Evolutionary conservation across 345 rosid species (phyloP).

Genomic region (Arabis hirsuta): DNA sequence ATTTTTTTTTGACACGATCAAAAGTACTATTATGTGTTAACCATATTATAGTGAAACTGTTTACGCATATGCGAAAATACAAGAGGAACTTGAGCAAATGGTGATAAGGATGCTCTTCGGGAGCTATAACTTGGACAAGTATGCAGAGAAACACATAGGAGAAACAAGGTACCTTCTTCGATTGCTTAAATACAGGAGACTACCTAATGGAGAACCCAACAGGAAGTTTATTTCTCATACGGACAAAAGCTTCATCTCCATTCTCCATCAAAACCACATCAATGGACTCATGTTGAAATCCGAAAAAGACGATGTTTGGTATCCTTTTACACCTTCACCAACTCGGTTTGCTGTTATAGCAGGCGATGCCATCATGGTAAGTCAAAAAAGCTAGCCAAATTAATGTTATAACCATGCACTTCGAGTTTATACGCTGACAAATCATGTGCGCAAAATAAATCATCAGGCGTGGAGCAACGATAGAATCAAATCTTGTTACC

Average conservation of each 20-base stretch:
- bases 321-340: conserved; percentile 56
- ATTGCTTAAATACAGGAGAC: conserved; percentile 52
- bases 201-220: conserved; percentile 51
- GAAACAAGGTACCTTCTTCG: conserved; percentile 62
- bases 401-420: background rate
- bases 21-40: background rate
- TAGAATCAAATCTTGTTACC: conserved; percentile 57
- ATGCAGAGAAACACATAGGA: conserved; percentile 42
- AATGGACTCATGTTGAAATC: conserved; percentile 55
- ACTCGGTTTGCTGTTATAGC: conserved; percentile 54
- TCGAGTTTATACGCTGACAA: background rate
- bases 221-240: conserved; percentile 58
- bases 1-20: background rate
- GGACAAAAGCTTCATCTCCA: conserved; percentile 65
- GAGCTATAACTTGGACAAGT: conserved; percentile 56
- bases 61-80: conserved; percentile 47
- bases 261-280: conserved; percentile 67
- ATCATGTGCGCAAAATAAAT: conserved; percentile 14
- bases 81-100: conserved; percentile 50
- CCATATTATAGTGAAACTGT: conserved; percentile 46
- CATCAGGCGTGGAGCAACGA: conserved; percentile 86
- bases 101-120: conserved; percentile 61
- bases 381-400: background rate
- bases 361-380: conserved; percentile 70
- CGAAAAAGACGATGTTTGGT: conserved; percentile 55